Base-by-base conservation (phyloP, 306 rosid species). In the Quercus berberidifolia region DNA sequence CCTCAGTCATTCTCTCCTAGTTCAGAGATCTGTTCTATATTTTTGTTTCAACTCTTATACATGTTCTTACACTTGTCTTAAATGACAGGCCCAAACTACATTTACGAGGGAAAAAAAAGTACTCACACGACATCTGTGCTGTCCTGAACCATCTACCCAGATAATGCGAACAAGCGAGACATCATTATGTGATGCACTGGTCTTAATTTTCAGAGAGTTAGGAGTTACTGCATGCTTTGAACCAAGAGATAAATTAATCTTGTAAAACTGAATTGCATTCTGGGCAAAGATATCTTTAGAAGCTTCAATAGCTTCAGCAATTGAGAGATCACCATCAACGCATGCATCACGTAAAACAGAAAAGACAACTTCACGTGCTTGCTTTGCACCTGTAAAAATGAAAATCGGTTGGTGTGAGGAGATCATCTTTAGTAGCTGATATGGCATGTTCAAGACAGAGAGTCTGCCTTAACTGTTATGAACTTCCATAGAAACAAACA, bases 61-160 rank as follows among this genome's bases (percentile, higher is more conserved):
- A 69, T 41, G 11, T 41, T 41, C 46, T 41, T 41, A 41, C 46
- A 41, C 46, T 41, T 8, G 46, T 8, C 46, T 41, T 41, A 41
- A 41, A 80, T 74, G 35, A 43, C 71, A 65, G 30, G 65, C 64
- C 71, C 49, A 69, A 78, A 51, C 69, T 73, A 52, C 41, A 35
- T 14, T 64, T 49, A 33, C 80, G 26, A 80, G 56, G 76, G 74
- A 69, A 38, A 20, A 30, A 28, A 72, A 20, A 74, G 18, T 38
- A 85, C 98, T 87, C 86, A 94, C 99, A 26, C 99, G 97, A 73
- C 97, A 92, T 87, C 99, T 88, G 26, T 91, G 95, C 76, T 92
- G 99, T 69, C 97, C 99, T 2, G 99, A 90, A 69, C 78, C 85
- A 86, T 94, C 99, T 74, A 83, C 88, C 97, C 97, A 94, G 41